phyloP scores from a whole-genome alignment of 148 eudicot species.

The Cornus suecica region DNA sequence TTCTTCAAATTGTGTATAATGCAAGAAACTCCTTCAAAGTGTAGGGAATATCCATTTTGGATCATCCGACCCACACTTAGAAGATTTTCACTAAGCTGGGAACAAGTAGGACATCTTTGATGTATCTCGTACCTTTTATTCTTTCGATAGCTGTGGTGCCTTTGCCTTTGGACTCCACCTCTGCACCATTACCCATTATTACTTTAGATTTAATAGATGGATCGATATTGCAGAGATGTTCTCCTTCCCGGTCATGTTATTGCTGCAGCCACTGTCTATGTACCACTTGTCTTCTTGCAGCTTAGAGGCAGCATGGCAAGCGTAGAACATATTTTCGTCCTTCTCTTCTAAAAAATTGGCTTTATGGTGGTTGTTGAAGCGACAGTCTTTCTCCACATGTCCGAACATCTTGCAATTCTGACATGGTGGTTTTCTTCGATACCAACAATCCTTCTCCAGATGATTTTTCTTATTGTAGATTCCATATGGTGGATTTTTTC shows the following conservation, averaged over 20 bases:
- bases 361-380: no score
- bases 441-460: no score
- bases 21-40: slow-evolving; percentile 8
- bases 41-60: not conserved
- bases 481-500: no score
- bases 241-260: slow-evolving; percentile 12
- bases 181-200: slow-evolving; percentile 9
- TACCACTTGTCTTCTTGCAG: no score
- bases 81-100: slow-evolving; percentile 9
- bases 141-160: slow-evolving; percentile 6
- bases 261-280: no score
- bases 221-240: slow-evolving; percentile 4
- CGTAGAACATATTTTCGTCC: no score
- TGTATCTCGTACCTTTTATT: slow-evolving; percentile 13
- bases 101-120: slow-evolving; percentile 9
- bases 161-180: slow-evolving; percentile 5
- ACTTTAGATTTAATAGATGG: not conserved
- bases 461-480: no score
- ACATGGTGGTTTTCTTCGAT: no score
- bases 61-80: slow-evolving; percentile 12
- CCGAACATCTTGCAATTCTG: no score
- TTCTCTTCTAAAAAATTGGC: no score
- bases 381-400: no score
- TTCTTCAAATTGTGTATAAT: not conserved
- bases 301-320: no score